Conservation (phyloP, 371 early-diverging fungal species). For the Saksenaea oblongispora region DNA sequence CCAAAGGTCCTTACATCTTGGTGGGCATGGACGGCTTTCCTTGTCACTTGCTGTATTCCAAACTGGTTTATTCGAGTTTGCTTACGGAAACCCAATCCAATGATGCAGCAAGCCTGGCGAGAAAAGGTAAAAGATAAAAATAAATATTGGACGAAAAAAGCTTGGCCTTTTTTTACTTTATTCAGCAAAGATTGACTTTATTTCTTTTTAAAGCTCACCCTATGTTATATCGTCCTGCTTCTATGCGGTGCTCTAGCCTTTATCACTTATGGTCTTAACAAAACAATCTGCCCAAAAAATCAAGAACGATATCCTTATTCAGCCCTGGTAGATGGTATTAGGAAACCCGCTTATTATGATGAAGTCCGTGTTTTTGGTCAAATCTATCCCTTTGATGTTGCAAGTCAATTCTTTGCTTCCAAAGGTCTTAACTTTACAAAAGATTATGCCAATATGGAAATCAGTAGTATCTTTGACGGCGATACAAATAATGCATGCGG, state of each 20-base stretch:
- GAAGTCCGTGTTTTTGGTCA: constrained; percentile 52
- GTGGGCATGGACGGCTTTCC: constrained; percentile 56
- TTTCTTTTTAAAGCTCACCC: constrained; percentile 46
- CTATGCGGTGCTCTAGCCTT: constrained; percentile 71
- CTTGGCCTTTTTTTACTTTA: background rate
- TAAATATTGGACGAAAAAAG: background rate
- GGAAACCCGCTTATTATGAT: constrained; percentile 37
- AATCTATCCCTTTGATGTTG: constrained; percentile 38
- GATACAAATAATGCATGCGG: constrained; percentile 37
- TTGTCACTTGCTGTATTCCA: constrained; percentile 60
- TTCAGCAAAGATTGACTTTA: background rate
- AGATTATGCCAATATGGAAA: constrained; percentile 54
- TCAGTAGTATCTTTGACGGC: constrained; percentile 52
- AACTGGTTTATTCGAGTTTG: constrained; percentile 52
- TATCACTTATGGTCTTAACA: constrained; percentile 67
- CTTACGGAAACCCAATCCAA: constrained; percentile 40
- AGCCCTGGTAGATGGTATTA: constrained; percentile 18
- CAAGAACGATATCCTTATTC: constrained; percentile 32
- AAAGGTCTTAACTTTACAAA: constrained; percentile 44
- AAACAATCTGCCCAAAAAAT: constrained; percentile 49
- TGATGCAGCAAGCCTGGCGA: constrained; percentile 69
- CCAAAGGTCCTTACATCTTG: constrained; percentile 51
- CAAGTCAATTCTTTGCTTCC: constrained; percentile 37
- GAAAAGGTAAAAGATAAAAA: constrained; percentile 52
- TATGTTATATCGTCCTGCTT: constrained; percentile 66